Base-by-base conservation (phyloP, 495 filamentous ascomycete genomes). In the Talaromyces ruber region DNA sequence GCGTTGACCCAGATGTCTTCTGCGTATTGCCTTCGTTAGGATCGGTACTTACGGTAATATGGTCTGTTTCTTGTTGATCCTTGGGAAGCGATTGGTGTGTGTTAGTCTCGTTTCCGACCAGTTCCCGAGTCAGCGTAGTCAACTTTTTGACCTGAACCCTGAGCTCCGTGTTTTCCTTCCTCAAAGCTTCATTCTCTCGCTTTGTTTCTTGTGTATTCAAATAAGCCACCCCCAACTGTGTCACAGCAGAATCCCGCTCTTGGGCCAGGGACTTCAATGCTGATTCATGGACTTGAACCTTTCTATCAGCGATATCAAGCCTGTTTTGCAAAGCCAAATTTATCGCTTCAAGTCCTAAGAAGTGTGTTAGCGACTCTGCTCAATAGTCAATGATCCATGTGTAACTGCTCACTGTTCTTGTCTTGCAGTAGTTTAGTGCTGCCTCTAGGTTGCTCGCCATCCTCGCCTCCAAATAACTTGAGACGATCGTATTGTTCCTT, bases 221-320 rank as follows among this genome's bases (percentile, higher is more conserved):
- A 58, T 84, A 86, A 12, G 87, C 85, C 22, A 84, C 78, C 3
- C 79, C 84, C 12, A 89, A 72, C 51, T 89, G 86, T 30, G 81
- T 81, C 28, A 88, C 78, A 6, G 87, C 80, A 58, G 83, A 82
- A 64, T 90, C 86, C 43, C 86, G 78, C 60, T 91, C 88, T 39
- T 81, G 77, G 51, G 80, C 84, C 43, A 89, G 69, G 29, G 82
- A 83, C 61, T 82, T 83, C 45, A 86, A 70, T 6, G 81, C 75
- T 18, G 83, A 80, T 58, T 89, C 85, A n/a, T 84, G 71, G 7
- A 85, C 77, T 55, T 85, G 76, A 6, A 78, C 64, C 66, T 86
- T 86, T 34, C 85, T 80, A 57, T 85, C 80, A 22, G 84, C 69
- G 29, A 81, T 73, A 34, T 89, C 85, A 9, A 89, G 66, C 39